These are phyloP conservation scores for Cladophialophora bantiana DNA, from an alignment of 2,329 filamentous ascomycete species.

Conservation along the genomic window DNA sequence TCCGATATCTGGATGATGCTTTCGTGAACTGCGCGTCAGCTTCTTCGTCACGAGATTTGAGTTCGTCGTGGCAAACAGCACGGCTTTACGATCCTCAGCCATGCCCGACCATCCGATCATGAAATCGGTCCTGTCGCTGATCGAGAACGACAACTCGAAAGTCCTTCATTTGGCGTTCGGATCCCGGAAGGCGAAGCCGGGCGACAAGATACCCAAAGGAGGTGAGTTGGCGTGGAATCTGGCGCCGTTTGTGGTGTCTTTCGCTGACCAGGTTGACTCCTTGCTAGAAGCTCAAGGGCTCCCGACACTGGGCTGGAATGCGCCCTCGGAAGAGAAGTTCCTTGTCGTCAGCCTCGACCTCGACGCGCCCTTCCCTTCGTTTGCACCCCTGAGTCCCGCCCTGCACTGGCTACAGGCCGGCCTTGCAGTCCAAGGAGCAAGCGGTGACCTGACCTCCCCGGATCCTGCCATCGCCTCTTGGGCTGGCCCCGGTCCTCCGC, in stretches of 20 bases:
- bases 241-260: not conserved
- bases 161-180: slow-evolving; percentile 9
- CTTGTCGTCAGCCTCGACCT: slow-evolving; percentile 43
- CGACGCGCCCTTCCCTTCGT: slow-evolving; percentile 45
- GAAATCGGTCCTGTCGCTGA: slow-evolving; percentile 7
- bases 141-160: slow-evolving; percentile 9
- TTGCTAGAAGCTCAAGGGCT: slow-evolving; percentile 6
- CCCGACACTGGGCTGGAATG: slow-evolving; percentile 13
- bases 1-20: not conserved
- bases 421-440: slow-evolving; percentile 24
- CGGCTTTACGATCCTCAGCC: not conserved
- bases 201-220: slow-evolving; percentile 20
- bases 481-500: slow-evolving; percentile 57
- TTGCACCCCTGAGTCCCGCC: slow-evolving; percentile 42
- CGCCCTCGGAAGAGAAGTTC: slow-evolving; percentile 35
- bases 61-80: not conserved
- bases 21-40: not conserved
- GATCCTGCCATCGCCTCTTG: slow-evolving; percentile 42
- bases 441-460: slow-evolving; percentile 10
- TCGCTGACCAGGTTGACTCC: slow-evolving; percentile 8
- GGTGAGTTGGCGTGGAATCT: slow-evolving; percentile 11
- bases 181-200: slow-evolving; percentile 8
- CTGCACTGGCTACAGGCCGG: slow-evolving; percentile 47
- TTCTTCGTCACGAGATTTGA: not conserved
- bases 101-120: slow-evolving; percentile 15